These are phyloP conservation scores for Hyaloscypha variabilis DNA, from an alignment of 495 filamentous ascomycete species.

Conservation along the genomic window DNA sequence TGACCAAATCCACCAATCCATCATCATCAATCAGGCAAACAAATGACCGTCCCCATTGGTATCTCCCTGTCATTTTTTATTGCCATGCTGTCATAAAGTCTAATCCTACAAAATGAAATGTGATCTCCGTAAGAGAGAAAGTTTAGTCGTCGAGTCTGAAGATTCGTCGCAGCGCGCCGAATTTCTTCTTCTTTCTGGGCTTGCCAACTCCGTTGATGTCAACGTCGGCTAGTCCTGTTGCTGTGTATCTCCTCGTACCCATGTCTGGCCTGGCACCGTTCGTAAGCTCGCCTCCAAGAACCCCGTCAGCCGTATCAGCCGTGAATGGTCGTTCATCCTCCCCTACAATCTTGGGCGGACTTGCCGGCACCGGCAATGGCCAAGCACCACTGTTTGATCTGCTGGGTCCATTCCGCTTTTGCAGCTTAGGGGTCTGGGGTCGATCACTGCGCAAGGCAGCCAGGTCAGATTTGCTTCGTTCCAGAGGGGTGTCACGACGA, in stretches of 20 bases:
- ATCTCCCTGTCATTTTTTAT: background rate
- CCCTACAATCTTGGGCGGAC: background rate
- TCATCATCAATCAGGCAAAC: background rate
- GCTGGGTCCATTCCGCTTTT: constrained; percentile 22
- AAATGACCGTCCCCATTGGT: background rate
- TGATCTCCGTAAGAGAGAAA: background rate
- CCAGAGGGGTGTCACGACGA: constrained; percentile 51
- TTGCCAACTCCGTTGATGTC: constrained; percentile 9
- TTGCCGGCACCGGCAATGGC: constrained; percentile 14
- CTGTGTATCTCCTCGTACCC: constrained; percentile 25
- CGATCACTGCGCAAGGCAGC: constrained; percentile 11
- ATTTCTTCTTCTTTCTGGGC: constrained; percentile 31
- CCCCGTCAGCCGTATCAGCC: constrained; percentile 20
- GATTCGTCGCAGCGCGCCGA: constrained; percentile 29
- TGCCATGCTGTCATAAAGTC: background rate
- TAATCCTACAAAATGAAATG: background rate
- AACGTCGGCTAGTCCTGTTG: constrained; percentile 14
- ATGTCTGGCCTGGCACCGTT: constrained; percentile 22
- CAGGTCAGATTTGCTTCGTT: constrained; percentile 48
- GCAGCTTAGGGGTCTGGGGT: constrained; percentile 20
- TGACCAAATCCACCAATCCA: background rate
- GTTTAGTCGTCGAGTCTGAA: constrained; percentile 28
- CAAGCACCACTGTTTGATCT: constrained; percentile 17
- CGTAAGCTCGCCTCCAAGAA: constrained; percentile 5
- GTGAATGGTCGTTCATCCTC: constrained; percentile 24